Evolutionary conservation across 768 basidiomycete genomes (phyloP).

Genomic region (Mycena rosella): DNA sequence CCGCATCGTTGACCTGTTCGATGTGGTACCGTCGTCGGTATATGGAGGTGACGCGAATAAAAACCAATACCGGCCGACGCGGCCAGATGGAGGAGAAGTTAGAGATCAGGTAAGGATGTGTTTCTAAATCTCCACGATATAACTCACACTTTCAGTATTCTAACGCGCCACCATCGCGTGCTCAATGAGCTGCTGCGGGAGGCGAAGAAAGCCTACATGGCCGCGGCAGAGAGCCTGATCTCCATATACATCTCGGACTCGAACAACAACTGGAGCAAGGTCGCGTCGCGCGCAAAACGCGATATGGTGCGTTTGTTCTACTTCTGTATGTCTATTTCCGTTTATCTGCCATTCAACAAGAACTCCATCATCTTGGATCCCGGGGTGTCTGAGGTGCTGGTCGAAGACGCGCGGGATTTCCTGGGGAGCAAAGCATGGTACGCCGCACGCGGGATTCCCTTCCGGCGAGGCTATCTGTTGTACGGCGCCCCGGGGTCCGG

Average conservation of each 20-base stretch:
- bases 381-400: constrained; percentile 71
- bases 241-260: constrained; percentile 64
- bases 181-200: constrained; percentile 66
- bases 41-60: constrained; percentile 51
- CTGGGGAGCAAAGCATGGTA: constrained; percentile 80
- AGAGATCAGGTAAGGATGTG: constrained; percentile 53
- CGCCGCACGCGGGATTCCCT: constrained; percentile 81
- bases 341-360: not conserved
- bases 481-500: too few species aligned
- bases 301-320: constrained; percentile 49
- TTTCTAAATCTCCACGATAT: not conserved
- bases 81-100: constrained; percentile 52
- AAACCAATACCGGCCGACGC: constrained; percentile 48
- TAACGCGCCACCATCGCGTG: constrained; percentile 58
- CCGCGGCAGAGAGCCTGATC: constrained; percentile 62
- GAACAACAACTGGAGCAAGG: constrained; percentile 62
- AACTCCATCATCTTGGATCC: constrained; percentile 80
- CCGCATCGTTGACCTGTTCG: constrained; percentile 50
- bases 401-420: constrained; percentile 81
- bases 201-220: constrained; percentile 63
- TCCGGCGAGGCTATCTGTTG: constrained; percentile 83
- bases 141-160: constrained; percentile 54
- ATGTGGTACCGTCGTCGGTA: constrained; percentile 65
- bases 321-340: not conserved
- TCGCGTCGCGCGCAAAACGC: constrained; percentile 73